Base-by-base conservation (phyloP, 2,329 filamentous ascomycete genomes). In the Penicillium aurantiogriseum region DNA sequence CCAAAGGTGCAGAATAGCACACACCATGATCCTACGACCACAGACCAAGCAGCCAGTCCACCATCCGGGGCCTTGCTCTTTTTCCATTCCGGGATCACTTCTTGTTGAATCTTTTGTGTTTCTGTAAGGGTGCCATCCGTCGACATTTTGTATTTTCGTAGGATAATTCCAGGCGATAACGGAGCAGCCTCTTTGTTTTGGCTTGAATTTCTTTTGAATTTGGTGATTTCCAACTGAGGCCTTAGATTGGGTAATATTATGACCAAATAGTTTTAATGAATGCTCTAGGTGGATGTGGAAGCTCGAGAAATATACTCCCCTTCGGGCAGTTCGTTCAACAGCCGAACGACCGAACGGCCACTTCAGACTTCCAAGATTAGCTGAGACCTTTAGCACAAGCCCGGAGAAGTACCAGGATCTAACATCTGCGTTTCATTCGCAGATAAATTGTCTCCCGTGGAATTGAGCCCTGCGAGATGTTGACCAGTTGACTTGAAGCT, bases 41-140 rank as follows among this genome's bases (percentile, higher is more conserved):
- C 80, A 15, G 85, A 72, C 83, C 84, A 87, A 7, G 85, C 85
- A 5, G 44, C 40, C 4, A 59, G 21, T 2, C 60, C 62, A 5
- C 58, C 60, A 54, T 63, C 62, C 23, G 58, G 62, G 6, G 51
- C 48, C n/a, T n/a, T 40, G 19, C 11, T 21, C 38, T 40, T 40
- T 40, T 54, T 17, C 33, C 33, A 17, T 17, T 35, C 13, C 15
- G 33, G 15, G 33, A 35, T 35, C 1, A 35, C 33, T 35, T 35
- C 6, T 7, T 4, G 17, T 7, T 35, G 33, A 17, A 15, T 17
- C 3, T 8, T 8, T 3, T 35, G 33, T 35, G 33, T 7, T 35
- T 35, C 5, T 17, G 33, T 35, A 35, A 17, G 33, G 33, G 33
- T 35, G 17, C 15, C 13, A 35, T 17, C 33, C 15, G 15, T 35